These are phyloP conservation scores for Adenanthera pavonina DNA, from an alignment of 306 rosid genomes.

Conservation along the genomic window DNA sequence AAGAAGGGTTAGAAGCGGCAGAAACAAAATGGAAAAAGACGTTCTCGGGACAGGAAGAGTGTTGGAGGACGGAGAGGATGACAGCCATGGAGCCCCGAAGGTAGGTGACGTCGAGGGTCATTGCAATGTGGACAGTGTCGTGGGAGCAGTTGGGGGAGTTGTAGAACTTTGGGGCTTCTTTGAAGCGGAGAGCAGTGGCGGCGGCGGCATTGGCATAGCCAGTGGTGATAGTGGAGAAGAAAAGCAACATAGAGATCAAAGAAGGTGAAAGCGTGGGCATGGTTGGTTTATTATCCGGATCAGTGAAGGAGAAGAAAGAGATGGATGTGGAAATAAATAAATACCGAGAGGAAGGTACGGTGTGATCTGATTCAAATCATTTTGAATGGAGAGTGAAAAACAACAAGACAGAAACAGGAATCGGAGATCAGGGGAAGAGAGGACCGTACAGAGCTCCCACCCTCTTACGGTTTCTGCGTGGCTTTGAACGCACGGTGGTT, in stretches of 20 bases:
- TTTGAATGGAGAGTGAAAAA: not conserved
- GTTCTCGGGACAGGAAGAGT: conserved; percentile 91
- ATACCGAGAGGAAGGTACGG: not conserved
- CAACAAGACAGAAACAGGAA: conserved; percentile 9
- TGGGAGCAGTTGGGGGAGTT: conserved; percentile 70
- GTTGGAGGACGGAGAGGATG: conserved; percentile 89
- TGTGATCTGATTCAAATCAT: not conserved
- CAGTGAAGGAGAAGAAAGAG: not conserved
- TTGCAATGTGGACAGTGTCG: conserved; percentile 72
- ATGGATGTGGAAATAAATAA: not conserved
- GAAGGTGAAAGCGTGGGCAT: conserved; percentile 22
- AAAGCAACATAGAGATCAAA: conserved; percentile 2
- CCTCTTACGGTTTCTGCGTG: conserved; percentile 35
- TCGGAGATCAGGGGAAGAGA: not conserved
- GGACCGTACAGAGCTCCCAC: not conserved
- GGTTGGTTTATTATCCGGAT: not conserved
- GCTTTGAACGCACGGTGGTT: conserved; percentile 48
- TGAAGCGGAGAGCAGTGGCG: conserved; percentile 49
- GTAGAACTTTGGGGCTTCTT: conserved; percentile 91
- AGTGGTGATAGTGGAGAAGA: not conserved
- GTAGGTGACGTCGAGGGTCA: conserved; percentile 87
- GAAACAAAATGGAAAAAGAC: conserved; percentile 76
- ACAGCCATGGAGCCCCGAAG: conserved; percentile 98
- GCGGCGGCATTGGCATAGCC: conserved; percentile 24
- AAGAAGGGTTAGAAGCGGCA: conserved; percentile 48